Evolutionary conservation across 768 basidiomycete species (phyloP).

Genomic region (Trametopsis cervina): DNA sequence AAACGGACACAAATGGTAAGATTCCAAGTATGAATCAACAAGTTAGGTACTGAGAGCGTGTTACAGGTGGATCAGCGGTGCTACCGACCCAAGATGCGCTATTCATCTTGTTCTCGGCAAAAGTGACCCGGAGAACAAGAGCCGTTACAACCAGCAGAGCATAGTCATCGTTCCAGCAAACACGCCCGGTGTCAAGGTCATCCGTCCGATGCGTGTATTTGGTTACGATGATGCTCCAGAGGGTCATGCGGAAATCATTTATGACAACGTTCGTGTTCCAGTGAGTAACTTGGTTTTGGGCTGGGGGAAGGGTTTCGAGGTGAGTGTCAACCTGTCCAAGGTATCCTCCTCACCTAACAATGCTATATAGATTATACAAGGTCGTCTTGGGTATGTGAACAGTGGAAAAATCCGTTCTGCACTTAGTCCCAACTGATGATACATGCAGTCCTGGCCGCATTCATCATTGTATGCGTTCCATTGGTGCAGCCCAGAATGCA

Average conservation of each 20-base stretch:
- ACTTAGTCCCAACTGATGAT: neutral
- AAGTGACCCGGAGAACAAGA: slow-evolving; percentile 80
- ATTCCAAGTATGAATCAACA: no score
- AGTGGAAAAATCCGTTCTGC: neutral
- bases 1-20: slow-evolving; percentile 93
- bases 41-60: no score
- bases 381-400: slow-evolving; percentile 75
- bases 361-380: slow-evolving; percentile 75
- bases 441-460: slow-evolving; percentile 78
- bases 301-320: slow-evolving; percentile 95
- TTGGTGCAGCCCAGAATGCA: slow-evolving; percentile 81
- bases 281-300: slow-evolving; percentile 78
- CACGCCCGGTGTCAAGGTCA: slow-evolving; percentile 76
- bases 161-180: slow-evolving; percentile 93
- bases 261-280: slow-evolving; percentile 90
- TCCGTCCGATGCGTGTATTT: slow-evolving; percentile 91
- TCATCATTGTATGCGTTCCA: slow-evolving; percentile 97
- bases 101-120: slow-evolving; percentile 94
- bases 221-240: slow-evolving; percentile 95
- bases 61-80: slow-evolving; percentile 96
- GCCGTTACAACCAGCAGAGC: slow-evolving; percentile 78
- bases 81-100: slow-evolving; percentile 85
- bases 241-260: slow-evolving; percentile 93
- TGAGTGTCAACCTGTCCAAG: slow-evolving; percentile 19
- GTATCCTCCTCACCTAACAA: neutral